These are phyloP conservation scores for Pistacia atlantica DNA, from an alignment of 345 rosid species.

Conservation along the genomic window DNA sequence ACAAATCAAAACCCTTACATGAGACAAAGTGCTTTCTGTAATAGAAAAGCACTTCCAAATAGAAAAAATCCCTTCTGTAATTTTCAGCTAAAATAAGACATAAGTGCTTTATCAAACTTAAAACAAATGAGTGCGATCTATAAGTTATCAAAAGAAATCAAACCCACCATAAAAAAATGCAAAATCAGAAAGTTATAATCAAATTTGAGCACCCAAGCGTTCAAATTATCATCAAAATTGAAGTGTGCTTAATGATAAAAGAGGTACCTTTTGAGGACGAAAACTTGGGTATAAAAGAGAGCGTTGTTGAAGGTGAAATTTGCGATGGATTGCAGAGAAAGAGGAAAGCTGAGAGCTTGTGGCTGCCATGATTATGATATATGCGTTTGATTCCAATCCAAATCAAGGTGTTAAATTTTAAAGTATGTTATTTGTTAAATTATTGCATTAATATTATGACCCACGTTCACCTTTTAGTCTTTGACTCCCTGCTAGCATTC, in stretches of 20 bases:
- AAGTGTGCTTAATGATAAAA: neutral
- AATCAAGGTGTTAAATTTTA: neutral
- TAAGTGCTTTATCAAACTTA: neutral
- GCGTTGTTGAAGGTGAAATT: conserved; percentile 39
- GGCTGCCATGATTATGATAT: conserved; percentile 23
- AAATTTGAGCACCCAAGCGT: neutral
- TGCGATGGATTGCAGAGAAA: conserved; percentile 62
- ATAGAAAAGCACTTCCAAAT: neutral
- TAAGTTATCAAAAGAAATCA: neutral
- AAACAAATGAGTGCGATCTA: neutral
- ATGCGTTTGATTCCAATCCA: neutral
- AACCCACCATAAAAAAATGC: neutral
- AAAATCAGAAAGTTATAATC: neutral
- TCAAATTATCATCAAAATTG: neutral
- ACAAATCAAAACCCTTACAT: neutral
- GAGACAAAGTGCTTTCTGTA: too few relatives aligned
- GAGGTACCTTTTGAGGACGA: conserved; percentile 50
- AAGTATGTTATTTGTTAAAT: too few relatives aligned
- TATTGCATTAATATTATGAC: too few relatives aligned
- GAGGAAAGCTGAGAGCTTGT: conserved; percentile 61
- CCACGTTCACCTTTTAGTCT: too few relatives aligned
- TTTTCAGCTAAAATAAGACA: neutral
- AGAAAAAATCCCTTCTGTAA: neutral
- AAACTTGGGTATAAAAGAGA: conserved; percentile 27
- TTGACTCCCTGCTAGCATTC: too few relatives aligned